Base-by-base conservation (phyloP, 768 basidiomycete species). In the Tulasnella sp. region DNA sequence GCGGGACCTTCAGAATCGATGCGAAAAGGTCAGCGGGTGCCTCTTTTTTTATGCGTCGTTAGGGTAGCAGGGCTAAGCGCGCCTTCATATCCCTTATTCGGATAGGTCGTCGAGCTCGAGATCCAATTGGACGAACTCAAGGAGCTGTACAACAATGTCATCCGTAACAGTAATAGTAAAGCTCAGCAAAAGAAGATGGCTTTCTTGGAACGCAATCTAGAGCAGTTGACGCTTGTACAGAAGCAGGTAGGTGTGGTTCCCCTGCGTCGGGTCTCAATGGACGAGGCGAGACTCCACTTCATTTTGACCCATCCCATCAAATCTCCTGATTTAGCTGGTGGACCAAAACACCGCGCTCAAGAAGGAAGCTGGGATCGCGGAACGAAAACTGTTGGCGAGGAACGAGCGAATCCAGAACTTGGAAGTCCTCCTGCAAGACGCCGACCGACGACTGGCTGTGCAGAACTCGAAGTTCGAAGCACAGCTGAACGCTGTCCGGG, bases 181-280 rank as follows among this genome's bases (percentile, higher is more conserved):
- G 96, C 97, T 9, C 98, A 99, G 83, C 96, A 97, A 88, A 97
- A 97, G 91, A 98, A 99, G 90, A 97, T 99, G 94, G 95, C 96
- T 18, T 98, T 98, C 90, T 87, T 99, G 78, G 96, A 98, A 85
- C 93, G 97, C 77, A 99, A 99, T 85, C 88, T 99, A 77, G 97
- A 98, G 84, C 96, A 97, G 85, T 87, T 99, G 82, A 97, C 96
- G 40, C 87, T 95, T 77, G 96, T 99, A 31, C 98, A 99, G 90
- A 98, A 98, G 86, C 96, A 98, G 92, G 97, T 93, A 82, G 76
- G 89, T 12, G 74, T 22, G 40, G 74, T 40, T 44, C 74, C 41
- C n/a, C 8, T 40, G 31, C 28, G 46, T 40, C 40, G 74, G 41
- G 73, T 75, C 18, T 41, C 40, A 28, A 48, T 18, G n/a, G 72